phyloP scores from a whole-genome alignment of 75 land plant species.

The Sequoiadendron giganteum region DNA sequence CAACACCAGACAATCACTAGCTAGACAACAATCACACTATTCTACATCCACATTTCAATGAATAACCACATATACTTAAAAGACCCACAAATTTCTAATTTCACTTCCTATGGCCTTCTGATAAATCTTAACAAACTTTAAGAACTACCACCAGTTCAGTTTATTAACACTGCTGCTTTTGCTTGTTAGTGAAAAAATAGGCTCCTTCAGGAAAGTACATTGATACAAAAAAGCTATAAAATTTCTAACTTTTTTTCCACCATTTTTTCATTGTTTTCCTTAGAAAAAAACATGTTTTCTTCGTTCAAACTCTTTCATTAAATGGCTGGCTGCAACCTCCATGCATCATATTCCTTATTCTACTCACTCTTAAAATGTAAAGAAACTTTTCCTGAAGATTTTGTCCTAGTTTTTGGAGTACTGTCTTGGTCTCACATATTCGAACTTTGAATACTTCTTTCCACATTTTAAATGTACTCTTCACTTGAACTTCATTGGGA shows the following conservation, averaged over 20 bases:
- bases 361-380: not conserved
- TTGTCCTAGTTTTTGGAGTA: too few relatives aligned
- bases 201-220: not conserved
- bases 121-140: not conserved
- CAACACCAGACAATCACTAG: not conserved
- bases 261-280: constrained; percentile 65
- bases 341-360: constrained; percentile 46
- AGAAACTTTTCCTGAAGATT: not conserved
- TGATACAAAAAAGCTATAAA: not conserved
- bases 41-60: not conserved
- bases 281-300: constrained; percentile 81
- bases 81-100: not conserved
- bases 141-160: not conserved
- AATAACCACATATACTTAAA: not conserved
- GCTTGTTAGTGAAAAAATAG: not conserved
- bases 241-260: constrained; percentile 62
- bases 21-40: not conserved
- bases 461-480: constrained; percentile 12
- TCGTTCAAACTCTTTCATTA: constrained; percentile 82
- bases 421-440: constrained; percentile 12
- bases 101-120: not conserved
- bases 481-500: too few relatives aligned
- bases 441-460: too few relatives aligned
- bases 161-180: not conserved
- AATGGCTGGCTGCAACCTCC: constrained; percentile 58